Evolutionary conservation across 805 yeast genomes (phyloP), one percentile per base, ranked within the genome.

Genomic region (Sugiyamaella mastotermitis): DNA sequence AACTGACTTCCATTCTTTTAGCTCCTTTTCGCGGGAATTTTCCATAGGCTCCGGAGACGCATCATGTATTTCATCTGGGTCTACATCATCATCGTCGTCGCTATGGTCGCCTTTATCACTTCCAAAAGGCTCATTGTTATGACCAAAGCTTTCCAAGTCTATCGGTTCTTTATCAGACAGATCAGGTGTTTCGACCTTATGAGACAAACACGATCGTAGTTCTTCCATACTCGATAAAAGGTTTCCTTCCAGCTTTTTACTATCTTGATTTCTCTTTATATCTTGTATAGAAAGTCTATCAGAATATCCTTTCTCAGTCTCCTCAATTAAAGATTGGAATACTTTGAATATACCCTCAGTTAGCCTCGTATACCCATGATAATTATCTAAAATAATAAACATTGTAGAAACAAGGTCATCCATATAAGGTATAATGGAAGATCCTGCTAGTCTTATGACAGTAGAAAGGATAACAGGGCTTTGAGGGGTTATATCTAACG

Each of bases 311-410:
- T 32, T 41, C 9, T 25, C 31, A 27, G 38, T 40, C 22, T 45
- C 51, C 13, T 46, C 42, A 10, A 51, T 46, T 9, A 55, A 24
- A 3, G 55, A 38, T 4, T 37, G 27, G 24, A 88, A 85, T 0
- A 85, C 80, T 2, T 69, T 60, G 45, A 87, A 83, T 42, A 85
- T 79, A 1, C 85, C 84, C 41, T 79, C 79, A 38, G 84, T 78
- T 13, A 92, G 62, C 11, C 68, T 65, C 1, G 78, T 64, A 56
- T 90, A 90, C 0, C 90, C 94, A 60, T 88, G 95, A 52, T 81
- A 90, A 37, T 78, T 67, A 60, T 90, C 97, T 35, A 90, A 66
- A 24, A 88, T 62, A 14, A 79, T 74, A 56, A 90, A 86, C 45
- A 86, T 70, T 3, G 87, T 76, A 33, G 77, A 72, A 14, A 90